Conservation (phyloP, 129 eudicot genomes). For the Solidago caesia region DNA sequence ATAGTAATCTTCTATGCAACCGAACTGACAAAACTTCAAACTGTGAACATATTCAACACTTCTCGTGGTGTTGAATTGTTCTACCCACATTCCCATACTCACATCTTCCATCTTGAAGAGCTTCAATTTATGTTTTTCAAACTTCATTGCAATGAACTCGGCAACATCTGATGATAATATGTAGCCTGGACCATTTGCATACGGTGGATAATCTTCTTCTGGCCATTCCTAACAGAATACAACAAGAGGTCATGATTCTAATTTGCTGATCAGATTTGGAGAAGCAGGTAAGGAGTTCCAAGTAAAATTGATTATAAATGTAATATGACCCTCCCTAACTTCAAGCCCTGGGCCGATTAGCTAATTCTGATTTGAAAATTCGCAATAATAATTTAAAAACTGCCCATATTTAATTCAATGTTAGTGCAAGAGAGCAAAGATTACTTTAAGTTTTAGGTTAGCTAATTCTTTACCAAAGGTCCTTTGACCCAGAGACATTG, state of each 20-base stretch:
- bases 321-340: too few relatives aligned
- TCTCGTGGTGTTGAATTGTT: constrained; percentile 59
- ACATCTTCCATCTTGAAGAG: constrained; percentile 98
- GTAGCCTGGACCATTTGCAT: constrained; percentile 95
- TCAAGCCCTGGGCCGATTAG: too few relatives aligned
- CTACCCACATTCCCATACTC: constrained; percentile 99
- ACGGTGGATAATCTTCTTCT: constrained; percentile 85
- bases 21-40: constrained; percentile 84
- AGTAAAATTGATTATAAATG: not conserved
- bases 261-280: not conserved
- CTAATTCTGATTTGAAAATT: too few relatives aligned
- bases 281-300: not conserved
- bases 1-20: constrained; percentile 77
- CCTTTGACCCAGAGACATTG: too few relatives aligned
- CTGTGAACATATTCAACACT: constrained; percentile 81
- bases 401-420: too few relatives aligned
- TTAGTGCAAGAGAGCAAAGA: too few relatives aligned
- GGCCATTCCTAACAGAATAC: constrained; percentile 81
- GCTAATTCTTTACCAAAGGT: too few relatives aligned
- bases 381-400: too few relatives aligned
- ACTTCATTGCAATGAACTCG: constrained; percentile 54
- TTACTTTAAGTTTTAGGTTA: too few relatives aligned
- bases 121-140: constrained; percentile 70
- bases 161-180: constrained; percentile 84
- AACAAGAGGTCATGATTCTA: not conserved